Evolutionary conservation across 805 yeast species (phyloP).

Genomic region (Cyberlindnera petersonii): DNA sequence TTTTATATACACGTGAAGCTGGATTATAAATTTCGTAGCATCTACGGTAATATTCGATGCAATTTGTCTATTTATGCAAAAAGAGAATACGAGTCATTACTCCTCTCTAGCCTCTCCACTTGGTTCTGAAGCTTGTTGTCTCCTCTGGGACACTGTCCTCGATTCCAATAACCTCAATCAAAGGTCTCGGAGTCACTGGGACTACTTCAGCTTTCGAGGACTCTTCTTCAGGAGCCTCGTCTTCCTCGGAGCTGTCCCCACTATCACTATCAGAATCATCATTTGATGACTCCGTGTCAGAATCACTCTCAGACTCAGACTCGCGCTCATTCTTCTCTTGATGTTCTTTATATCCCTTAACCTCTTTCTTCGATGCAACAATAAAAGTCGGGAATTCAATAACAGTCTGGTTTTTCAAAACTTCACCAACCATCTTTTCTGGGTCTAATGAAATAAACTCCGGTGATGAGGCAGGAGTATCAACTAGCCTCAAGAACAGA

Average conservation of each 20-base stretch:
- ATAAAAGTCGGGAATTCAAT: slow-evolving; percentile 76
- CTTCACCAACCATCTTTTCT: slow-evolving; percentile 39
- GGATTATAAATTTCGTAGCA: too few species aligned
- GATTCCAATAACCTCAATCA: neutral
- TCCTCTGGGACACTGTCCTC: neutral
- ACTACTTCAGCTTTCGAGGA: slow-evolving; percentile 11
- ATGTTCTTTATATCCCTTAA: slow-evolving; percentile 27
- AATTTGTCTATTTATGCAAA: too few species aligned
- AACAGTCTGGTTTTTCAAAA: slow-evolving; percentile 53
- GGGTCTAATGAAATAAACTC: slow-evolving; percentile 38
- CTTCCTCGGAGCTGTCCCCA: slow-evolving; percentile 10
- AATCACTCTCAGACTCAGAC: slow-evolving; percentile 15
- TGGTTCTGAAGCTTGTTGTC: neutral
- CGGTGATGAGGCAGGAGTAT: slow-evolving; percentile 30
- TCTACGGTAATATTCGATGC: too few species aligned
- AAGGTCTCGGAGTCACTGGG: neutral
- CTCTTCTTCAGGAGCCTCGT: slow-evolving; percentile 22
- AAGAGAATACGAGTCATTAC: neutral
- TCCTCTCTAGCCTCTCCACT: neutral
- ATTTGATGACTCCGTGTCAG: slow-evolving; percentile 8
- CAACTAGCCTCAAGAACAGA: slow-evolving; percentile 31
- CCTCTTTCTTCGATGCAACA: slow-evolving; percentile 33
- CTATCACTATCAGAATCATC: slow-evolving; percentile 9
- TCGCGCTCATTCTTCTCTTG: slow-evolving; percentile 18
- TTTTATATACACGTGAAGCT: too few species aligned